phyloP scores from a whole-genome alignment of 805 yeast species.

The Yamadazyma ubonensis region DNA sequence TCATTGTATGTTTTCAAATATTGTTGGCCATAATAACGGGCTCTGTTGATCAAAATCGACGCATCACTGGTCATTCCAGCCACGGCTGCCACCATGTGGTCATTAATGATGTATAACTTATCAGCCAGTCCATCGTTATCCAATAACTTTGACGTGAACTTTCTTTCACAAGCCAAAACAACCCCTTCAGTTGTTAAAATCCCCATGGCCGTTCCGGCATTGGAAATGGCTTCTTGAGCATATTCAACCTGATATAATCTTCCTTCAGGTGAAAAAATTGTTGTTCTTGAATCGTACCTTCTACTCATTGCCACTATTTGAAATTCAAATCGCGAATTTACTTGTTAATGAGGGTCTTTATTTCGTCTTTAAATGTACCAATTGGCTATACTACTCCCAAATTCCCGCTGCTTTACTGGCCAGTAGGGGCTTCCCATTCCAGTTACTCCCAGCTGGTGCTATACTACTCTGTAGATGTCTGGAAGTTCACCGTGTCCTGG shows the following conservation, averaged over 20 bases:
- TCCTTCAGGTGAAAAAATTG: slow-evolving; percentile 98
- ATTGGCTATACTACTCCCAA: slow-evolving; percentile 76
- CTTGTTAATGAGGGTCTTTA: slow-evolving; percentile 24
- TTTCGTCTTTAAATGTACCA: slow-evolving; percentile 56
- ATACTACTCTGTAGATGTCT: slow-evolving; percentile 69
- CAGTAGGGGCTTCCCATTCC: slow-evolving; percentile 42
- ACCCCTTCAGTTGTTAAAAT: slow-evolving; percentile 80
- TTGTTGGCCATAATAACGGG: slow-evolving; percentile 81
- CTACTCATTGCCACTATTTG: slow-evolving; percentile 61
- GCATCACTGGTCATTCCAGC: slow-evolving; percentile 99
- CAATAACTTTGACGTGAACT: slow-evolving; percentile 85
- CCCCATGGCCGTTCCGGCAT: slow-evolving; percentile 83
- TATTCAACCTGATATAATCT: slow-evolving; percentile 96
- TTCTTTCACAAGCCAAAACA: slow-evolving; percentile 94
- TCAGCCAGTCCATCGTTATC: slow-evolving; percentile 95
- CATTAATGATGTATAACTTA: slow-evolving; percentile 83
- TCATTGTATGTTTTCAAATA: slow-evolving; percentile 86
- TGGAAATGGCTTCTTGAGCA: slow-evolving; percentile 87
- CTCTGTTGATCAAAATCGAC: slow-evolving; percentile 79
- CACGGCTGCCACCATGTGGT: slow-evolving; percentile 85
- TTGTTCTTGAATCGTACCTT: slow-evolving; percentile 98
- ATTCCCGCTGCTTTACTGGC: slow-evolving; percentile 84
- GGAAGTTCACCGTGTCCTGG: slow-evolving; percentile 85
- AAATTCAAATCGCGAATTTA: slow-evolving; percentile 3
- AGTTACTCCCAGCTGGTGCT: slow-evolving; percentile 53